Conservation (phyloP, 2,329 filamentous ascomycete genomes). For the Trichoderma lentiforme region DNA sequence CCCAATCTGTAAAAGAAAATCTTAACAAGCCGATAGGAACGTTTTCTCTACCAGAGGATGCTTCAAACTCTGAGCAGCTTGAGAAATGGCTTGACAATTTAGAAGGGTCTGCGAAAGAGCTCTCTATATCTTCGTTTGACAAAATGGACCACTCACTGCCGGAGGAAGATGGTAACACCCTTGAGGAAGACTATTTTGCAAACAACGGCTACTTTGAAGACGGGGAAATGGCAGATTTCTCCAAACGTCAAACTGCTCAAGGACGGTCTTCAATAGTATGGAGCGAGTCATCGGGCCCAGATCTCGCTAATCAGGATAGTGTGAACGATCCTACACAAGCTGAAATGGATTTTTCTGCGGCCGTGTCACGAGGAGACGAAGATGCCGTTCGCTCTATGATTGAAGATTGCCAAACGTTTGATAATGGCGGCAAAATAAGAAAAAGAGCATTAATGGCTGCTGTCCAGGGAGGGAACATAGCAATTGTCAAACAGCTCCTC, state of each 20-base stretch:
- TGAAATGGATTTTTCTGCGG: background rate
- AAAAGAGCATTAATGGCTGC: background rate
- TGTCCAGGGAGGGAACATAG: background rate
- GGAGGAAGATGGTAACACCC: background rate
- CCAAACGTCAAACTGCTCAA: background rate
- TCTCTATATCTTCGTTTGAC: background rate
- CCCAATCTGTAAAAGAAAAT: background rate
- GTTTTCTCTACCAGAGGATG: background rate
- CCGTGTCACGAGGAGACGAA: background rate
- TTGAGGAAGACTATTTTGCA: background rate
- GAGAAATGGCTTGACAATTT: background rate
- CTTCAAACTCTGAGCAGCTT: background rate
- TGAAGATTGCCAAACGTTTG: background rate
- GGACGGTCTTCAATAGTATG: background rate
- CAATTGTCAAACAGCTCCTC: background rate
- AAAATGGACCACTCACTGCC: background rate
- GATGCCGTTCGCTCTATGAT: background rate
- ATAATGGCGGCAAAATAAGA: background rate
- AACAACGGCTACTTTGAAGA: background rate
- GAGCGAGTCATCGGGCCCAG: background rate
- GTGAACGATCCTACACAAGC: background rate
- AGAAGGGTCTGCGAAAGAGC: background rate
- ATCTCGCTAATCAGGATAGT: background rate
- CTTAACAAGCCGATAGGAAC: background rate
- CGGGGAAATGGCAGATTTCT: background rate